phyloP scores from a whole-genome alignment of 2,329 filamentous ascomycete genomes.

The Furcasterigmium sp. region DNA sequence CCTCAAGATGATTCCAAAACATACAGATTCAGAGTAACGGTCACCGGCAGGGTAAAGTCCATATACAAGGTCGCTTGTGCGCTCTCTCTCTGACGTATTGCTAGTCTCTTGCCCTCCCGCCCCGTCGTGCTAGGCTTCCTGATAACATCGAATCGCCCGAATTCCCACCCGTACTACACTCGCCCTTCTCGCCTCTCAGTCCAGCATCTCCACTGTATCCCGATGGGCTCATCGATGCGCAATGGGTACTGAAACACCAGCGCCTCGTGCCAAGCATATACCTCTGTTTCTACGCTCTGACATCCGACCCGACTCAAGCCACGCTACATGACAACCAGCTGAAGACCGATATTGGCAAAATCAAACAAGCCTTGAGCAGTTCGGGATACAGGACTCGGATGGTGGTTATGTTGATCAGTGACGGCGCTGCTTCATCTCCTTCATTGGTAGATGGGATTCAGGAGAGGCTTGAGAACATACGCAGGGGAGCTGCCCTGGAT shows the following conservation, averaged over 20 bases:
- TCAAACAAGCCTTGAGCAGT: slow-evolving; percentile 61
- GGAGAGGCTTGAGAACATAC: slow-evolving; percentile 73
- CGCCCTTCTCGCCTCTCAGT: slow-evolving; percentile 84
- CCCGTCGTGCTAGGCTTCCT: slow-evolving; percentile 49
- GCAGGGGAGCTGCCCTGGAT: slow-evolving; percentile 74
- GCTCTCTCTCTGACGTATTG: slow-evolving; percentile 20
- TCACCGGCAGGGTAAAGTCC: slow-evolving; percentile 76
- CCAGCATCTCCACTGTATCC: slow-evolving; percentile 80
- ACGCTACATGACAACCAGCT: slow-evolving; percentile 81
- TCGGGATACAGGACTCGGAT: slow-evolving; percentile 76
- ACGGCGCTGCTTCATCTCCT: slow-evolving; percentile 46
- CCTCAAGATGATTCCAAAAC: slow-evolving; percentile 44
- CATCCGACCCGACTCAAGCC: slow-evolving; percentile 65
- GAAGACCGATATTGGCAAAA: slow-evolving; percentile 77
- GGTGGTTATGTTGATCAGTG: slow-evolving; percentile 71
- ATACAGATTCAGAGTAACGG: slow-evolving; percentile 63
- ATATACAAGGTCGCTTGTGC: too few species aligned
- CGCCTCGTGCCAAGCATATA: slow-evolving; percentile 74
- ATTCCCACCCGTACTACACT: slow-evolving; percentile 64
- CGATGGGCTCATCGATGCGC: slow-evolving; percentile 76
- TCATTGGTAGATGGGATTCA: slow-evolving; percentile 55
- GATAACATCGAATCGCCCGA: slow-evolving; percentile 43
- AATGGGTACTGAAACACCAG: slow-evolving; percentile 89
- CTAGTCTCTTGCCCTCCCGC: slow-evolving; percentile 51
- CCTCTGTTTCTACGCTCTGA: slow-evolving; percentile 75